Conservation (phyloP, 192 early-diverging fungal species). For the Rhizophagus clarus region DNA sequence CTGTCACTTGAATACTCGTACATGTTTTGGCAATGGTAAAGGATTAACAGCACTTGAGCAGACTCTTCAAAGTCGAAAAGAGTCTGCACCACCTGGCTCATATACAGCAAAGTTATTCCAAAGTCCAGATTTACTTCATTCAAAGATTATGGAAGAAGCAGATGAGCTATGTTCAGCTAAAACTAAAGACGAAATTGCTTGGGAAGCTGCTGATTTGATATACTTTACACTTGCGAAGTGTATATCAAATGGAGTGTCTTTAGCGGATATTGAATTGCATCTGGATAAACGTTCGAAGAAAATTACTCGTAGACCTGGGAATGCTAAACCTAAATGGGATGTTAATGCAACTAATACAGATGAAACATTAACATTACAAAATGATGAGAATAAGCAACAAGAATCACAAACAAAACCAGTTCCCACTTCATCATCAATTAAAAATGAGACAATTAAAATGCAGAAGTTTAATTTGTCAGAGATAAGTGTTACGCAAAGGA, state of each 20-base stretch:
- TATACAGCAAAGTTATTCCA: slow-evolving; percentile 90
- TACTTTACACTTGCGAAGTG: slow-evolving; percentile 95
- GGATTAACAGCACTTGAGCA: slow-evolving; percentile 78
- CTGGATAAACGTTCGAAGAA: slow-evolving; percentile 83
- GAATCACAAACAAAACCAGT: slow-evolving; percentile 33
- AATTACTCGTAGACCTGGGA: slow-evolving; percentile 83
- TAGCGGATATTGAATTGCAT: slow-evolving; percentile 86
- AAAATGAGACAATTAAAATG: slow-evolving; percentile 71
- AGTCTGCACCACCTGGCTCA: slow-evolving; percentile 80
- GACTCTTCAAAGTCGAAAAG: slow-evolving; percentile 67
- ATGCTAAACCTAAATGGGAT: slow-evolving; percentile 88
- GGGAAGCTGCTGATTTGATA: slow-evolving; percentile 94
- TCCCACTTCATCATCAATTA: slow-evolving; percentile 33
- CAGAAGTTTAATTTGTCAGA: slow-evolving; percentile 59
- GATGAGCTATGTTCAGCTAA: slow-evolving; percentile 86
- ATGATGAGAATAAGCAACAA: slow-evolving; percentile 15
- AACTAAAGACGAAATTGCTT: slow-evolving; percentile 78
- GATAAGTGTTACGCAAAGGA: slow-evolving; percentile 53
- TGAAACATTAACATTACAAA: too few species aligned
- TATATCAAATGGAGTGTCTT: slow-evolving; percentile 73
- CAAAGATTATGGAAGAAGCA: slow-evolving; percentile 98
- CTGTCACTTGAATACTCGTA: slow-evolving; percentile 89
- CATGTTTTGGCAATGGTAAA: slow-evolving; percentile 84
- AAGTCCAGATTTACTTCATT: slow-evolving; percentile 74
- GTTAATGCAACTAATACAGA: slow-evolving; percentile 11